Percentiles rank a stretch among this genome's conserved stretches.
Evolutionary conservation across 108 stramenopile genomes (phyloP).

Genomic region (Pseudonitzschia pungens): DNA sequence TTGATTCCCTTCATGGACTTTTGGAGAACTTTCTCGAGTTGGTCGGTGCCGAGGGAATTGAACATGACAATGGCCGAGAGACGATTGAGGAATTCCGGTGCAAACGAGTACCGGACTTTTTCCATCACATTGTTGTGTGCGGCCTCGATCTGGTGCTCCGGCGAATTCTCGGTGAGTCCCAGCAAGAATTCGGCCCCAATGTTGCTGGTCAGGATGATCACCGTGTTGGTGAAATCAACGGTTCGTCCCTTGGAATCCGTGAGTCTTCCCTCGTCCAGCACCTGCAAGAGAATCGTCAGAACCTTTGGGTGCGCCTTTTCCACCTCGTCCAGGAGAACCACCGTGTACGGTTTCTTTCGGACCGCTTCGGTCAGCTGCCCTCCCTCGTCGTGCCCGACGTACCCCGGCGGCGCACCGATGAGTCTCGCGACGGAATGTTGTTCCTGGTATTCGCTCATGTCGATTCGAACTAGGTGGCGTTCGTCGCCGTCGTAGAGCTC

Average conservation of each 20-base stretch:
- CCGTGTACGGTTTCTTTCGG: constrained; percentile 91
- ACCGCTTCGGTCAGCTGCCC: constrained; percentile 97
- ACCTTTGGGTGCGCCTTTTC: constrained; percentile 97
- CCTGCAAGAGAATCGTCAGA: constrained; percentile 88
- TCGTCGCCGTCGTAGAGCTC: constrained; percentile 87
- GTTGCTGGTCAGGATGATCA: constrained; percentile 95
- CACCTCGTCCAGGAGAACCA: constrained; percentile 94
- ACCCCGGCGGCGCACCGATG: constrained; percentile 96
- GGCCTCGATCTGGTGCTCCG: constrained; percentile 30
- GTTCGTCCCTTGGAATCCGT: constrained; percentile 94
- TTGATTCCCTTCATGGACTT: constrained; percentile 76
- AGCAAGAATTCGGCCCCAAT: constrained; percentile 83
- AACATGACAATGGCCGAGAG: constrained; percentile 94
- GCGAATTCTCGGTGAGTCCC: constrained; percentile 44
- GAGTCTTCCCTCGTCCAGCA: constrained; percentile 95
- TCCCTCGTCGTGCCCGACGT: constrained; percentile 92
- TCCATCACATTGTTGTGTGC: constrained; percentile 72
- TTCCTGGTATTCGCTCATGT: constrained; percentile 91
- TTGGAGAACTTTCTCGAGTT: constrained; percentile 84
- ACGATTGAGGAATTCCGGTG: constrained; percentile 95
- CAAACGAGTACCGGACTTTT: constrained; percentile 73
- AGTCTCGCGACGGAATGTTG: constrained; percentile 88
- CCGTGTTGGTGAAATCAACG: constrained; percentile 95
- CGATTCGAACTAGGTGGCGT: constrained; percentile 90
- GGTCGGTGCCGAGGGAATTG: constrained; percentile 69